These are phyloP conservation scores for Gardenia jasminoides DNA, from an alignment of 257 asterid genomes.

Conservation along the genomic window DNA sequence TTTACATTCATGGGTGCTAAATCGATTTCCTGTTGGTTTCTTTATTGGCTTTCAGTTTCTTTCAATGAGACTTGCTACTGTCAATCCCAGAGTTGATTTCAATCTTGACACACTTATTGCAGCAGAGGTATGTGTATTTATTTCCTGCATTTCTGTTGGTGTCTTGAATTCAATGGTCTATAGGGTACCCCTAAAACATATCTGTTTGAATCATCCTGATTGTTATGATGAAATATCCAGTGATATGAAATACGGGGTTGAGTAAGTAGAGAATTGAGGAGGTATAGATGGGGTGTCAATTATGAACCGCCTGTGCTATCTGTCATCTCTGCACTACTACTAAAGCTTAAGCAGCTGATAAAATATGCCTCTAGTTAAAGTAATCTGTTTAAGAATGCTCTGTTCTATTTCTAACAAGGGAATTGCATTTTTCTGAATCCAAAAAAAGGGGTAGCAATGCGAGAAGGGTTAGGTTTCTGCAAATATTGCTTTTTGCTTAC, in stretches of 20 bases:
- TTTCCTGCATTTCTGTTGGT: neutral
- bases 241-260: neutral
- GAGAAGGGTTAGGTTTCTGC: neutral
- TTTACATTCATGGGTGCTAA: neutral
- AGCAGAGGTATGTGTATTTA: slow-evolving; percentile 54
- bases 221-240: neutral
- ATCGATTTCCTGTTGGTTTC: neutral
- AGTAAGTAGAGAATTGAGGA: neutral
- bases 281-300: slow-evolving; percentile 4
- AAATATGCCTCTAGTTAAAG: neutral
- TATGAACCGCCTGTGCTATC: slow-evolving; percentile 9
- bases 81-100: slow-evolving; percentile 68
- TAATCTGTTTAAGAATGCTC: neutral
- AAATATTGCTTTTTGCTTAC: neutral
- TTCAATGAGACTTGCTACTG: slow-evolving; percentile 95
- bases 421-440: neutral
- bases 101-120: slow-evolving; percentile 64
- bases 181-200: neutral
- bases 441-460: neutral
- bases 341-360: slow-evolving; percentile 8
- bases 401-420: neutral
- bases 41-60: slow-evolving; percentile 35
- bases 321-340: neutral
- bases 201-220: neutral
- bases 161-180: slow-evolving; percentile 8